Conservation (phyloP, 1,284 basidiomycete species). For the Trichosporon coremiiforme region DNA sequence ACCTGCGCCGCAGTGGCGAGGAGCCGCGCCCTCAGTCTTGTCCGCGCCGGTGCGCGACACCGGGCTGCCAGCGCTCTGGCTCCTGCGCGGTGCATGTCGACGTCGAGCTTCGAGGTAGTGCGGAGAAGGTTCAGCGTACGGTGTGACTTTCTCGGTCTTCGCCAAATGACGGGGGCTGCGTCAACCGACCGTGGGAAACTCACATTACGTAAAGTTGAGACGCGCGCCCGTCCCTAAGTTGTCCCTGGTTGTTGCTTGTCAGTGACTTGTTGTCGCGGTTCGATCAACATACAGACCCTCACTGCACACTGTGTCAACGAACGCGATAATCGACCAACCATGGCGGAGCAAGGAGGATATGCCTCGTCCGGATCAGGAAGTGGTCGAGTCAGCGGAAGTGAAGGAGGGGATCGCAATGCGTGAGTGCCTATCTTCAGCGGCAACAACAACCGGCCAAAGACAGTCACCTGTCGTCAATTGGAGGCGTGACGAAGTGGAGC, state of each 20-base stretch:
- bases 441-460: neutral
- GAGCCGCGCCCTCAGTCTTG: neutral
- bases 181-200: constrained; percentile 15
- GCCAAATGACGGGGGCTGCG: constrained; percentile 14
- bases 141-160: constrained; percentile 9
- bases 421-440: constrained; percentile 31
- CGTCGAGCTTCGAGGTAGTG: constrained; percentile 3
- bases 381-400: constrained; percentile 50
- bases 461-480: neutral
- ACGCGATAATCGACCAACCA: constrained; percentile 25
- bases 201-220: neutral
- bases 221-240: neutral
- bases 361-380: constrained; percentile 52
- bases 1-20: constrained; percentile 7
- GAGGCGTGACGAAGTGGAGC: constrained; percentile 10
- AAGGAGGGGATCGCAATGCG: constrained; percentile 49
- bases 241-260: constrained; percentile 4
- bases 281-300: constrained; percentile 14
- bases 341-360: constrained; percentile 51
- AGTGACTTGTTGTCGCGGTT: constrained; percentile 19
- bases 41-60: constrained; percentile 9
- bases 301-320: neutral
- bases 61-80: constrained; percentile 16
- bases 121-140: neutral
- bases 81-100: constrained; percentile 16